These are phyloP conservation scores for Ephemerocybe angulata DNA, from an alignment of 768 basidiomycete species.

Conservation along the genomic window DNA sequence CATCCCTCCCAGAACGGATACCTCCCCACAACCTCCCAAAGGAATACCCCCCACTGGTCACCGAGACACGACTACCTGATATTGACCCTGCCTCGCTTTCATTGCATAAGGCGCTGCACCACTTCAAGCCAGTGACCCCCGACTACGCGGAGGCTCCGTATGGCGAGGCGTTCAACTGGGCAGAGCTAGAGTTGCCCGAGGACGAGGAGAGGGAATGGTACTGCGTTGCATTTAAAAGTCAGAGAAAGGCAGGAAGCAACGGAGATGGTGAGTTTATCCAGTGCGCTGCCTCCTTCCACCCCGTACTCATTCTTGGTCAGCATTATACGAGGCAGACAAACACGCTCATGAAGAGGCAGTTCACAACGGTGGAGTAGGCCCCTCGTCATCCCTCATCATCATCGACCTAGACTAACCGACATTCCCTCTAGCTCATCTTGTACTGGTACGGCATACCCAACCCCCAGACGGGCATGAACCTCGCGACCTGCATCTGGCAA, in stretches of 20 bases:
- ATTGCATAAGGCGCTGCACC: constrained; percentile 80
- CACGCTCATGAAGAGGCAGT: constrained; percentile 92
- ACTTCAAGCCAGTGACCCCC: constrained; percentile 57
- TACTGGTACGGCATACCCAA: constrained; percentile 95
- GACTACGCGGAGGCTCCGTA: constrained; percentile 68
- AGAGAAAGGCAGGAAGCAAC: constrained; percentile 68
- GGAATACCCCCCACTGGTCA: constrained; percentile 42
- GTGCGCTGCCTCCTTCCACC: constrained; percentile 5
- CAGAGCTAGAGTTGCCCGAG: constrained; percentile 57
- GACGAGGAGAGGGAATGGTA: constrained; percentile 88
- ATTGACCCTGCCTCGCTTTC: constrained; percentile 84
- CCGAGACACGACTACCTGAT: constrained; percentile 73
- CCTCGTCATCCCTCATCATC: background rate
- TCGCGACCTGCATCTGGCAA: constrained; percentile 96
- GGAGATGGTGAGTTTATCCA: constrained; percentile 47
- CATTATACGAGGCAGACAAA: constrained; percentile 83
- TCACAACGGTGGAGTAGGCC: constrained; percentile 71
- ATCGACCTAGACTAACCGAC: constrained; percentile 10
- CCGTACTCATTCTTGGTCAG: constrained; percentile 29
- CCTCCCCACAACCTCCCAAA: constrained; percentile 20
- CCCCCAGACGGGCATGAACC: constrained; percentile 71
- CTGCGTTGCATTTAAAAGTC: constrained; percentile 84
- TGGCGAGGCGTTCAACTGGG: constrained; percentile 85
- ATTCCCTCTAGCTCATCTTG: constrained; percentile 57
- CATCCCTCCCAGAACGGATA: constrained; percentile 57